phyloP scores from a whole-genome alignment of 257 asterid species.

The Craterostigma plantagineum region DNA sequence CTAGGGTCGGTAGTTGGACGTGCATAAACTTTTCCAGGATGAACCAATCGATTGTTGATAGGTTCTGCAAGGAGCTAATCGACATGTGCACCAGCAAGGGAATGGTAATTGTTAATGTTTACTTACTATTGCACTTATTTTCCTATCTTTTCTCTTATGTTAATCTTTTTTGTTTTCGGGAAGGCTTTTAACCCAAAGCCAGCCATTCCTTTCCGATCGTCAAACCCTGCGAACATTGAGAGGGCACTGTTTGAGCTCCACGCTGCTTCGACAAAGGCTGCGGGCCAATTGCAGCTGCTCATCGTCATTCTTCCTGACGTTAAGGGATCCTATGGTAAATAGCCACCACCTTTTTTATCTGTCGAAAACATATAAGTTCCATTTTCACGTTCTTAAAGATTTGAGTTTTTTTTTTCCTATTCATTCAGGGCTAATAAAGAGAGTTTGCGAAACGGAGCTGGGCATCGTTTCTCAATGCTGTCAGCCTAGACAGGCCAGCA shows the following conservation, averaged over 20 bases:
- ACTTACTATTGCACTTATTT: no score
- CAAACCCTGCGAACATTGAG: slow-evolving; percentile 18
- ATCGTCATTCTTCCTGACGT: slow-evolving; percentile 53
- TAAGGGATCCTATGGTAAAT: slow-evolving; percentile 45
- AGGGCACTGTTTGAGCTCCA: slow-evolving; percentile 21
- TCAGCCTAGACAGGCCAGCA: slow-evolving; percentile 22
- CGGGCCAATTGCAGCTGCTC: slow-evolving; percentile 31
- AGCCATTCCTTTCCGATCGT: slow-evolving; percentile 14
- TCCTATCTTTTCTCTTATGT: no score
- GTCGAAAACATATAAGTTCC: no score
- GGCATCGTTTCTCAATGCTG: slow-evolving; percentile 89
- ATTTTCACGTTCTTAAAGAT: no score
- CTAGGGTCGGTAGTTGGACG: slow-evolving; percentile 39
- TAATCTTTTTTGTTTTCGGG: slow-evolving; percentile 1
- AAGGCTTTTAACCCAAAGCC: slow-evolving; percentile 29
- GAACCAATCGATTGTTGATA: background rate
- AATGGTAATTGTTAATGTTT: slow-evolving; percentile 30
- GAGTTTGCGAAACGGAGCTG: slow-evolving; percentile 63
- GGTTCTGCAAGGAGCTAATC: slow-evolving; percentile 26
- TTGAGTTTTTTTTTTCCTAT: no score
- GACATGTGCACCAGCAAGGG: slow-evolving; percentile 54
- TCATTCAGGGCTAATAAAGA: slow-evolving; percentile 49
- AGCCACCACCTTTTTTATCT: no score
- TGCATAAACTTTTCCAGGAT: slow-evolving; percentile 37
- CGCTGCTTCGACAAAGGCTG: slow-evolving; percentile 5